A percentile compares a stretch with the other conserved stretches of the same genome.
Evolutionary conservation across 129 eudicot species (phyloP).

Genomic region (Flaveria brownii): DNA sequence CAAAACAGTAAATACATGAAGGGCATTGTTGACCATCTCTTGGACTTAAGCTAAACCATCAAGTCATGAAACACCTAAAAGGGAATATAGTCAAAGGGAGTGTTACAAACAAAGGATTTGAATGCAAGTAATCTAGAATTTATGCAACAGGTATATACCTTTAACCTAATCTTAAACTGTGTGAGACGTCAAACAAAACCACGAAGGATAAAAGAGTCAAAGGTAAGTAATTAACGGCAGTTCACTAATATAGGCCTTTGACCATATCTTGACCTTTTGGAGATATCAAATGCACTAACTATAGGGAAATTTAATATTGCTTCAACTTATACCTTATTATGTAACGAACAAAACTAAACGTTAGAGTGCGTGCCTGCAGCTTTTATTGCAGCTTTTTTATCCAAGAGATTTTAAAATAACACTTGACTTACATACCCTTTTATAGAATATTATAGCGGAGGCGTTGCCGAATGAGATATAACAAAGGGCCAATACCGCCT

Average conservation of each 20-base stretch:
- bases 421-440: too few species aligned
- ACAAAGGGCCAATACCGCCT: constrained; percentile 17
- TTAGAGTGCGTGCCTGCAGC: not conserved
- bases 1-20: not conserved
- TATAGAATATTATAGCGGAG: too few species aligned
- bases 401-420: not conserved
- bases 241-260: constrained; percentile 11
- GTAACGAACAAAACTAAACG: not conserved
- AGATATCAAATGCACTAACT: not conserved
- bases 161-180: not conserved
- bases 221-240: too few species aligned
- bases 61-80: not conserved
- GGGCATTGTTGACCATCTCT: not conserved
- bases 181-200: too few species aligned
- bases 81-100: too few species aligned
- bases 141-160: too few species aligned
- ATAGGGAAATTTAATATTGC: not conserved
- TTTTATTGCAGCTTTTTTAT: not conserved
- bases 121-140: too few species aligned
- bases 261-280: constrained; percentile 8
- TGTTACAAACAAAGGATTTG: too few species aligned
- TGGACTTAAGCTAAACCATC: not conserved
- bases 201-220: too few species aligned
- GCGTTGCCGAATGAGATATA: constrained; percentile 1
- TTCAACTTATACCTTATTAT: constrained; percentile 12